Evolutionary conservation across 345 rosid genomes (phyloP), one percentile per base, ranked within the genome.

Genomic region (Iberis pinnata): DNA sequence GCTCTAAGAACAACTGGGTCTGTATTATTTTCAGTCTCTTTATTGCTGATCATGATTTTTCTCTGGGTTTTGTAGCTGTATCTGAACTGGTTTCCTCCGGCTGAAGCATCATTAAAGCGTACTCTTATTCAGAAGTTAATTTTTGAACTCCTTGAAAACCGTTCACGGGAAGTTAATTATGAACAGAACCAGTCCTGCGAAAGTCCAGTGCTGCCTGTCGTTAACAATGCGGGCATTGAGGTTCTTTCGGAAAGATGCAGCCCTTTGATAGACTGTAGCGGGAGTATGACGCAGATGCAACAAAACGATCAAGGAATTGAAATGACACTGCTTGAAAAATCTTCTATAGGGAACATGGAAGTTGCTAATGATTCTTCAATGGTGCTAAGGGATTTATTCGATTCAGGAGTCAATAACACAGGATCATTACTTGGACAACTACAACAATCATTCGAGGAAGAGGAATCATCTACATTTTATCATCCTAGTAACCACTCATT

Each of bases 91-190:
- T 92, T 92, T 65, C 93, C 72, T 22, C 93, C 98, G 40, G 63
- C 75, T 1, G 98, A 92, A 67, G 98, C 89, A 35, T 92, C 93
- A 46, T 76, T 88, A 56, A 92, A 92, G 73, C 98, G 98, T 41
- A 72, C 88, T 47, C 72, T 78, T 27, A 92, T 92, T 58, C 82
- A 88, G 80, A 78, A 73, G 67, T 73, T 92, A 43, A 75, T 92
- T 45, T 80, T 73, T 59, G 83, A 77, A 61, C 87, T 84, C 33
- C 78, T 92, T 56, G 77, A 83, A 63, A 68, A 67, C 65, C 78
- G 54, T 18, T 57, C 77, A 24, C 65, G 15, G 68, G 80, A 70
- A 61, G 69, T 55, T 40, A 67, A 70, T 37, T 29, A 68, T 57
- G 71, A 71, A 60, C 74, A 73, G 50, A 67, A 49, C 20, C 77